These are phyloP conservation scores for Wickerhamomyces hampshirensis DNA, from an alignment of 805 yeast genomes.

Conservation along the genomic window DNA sequence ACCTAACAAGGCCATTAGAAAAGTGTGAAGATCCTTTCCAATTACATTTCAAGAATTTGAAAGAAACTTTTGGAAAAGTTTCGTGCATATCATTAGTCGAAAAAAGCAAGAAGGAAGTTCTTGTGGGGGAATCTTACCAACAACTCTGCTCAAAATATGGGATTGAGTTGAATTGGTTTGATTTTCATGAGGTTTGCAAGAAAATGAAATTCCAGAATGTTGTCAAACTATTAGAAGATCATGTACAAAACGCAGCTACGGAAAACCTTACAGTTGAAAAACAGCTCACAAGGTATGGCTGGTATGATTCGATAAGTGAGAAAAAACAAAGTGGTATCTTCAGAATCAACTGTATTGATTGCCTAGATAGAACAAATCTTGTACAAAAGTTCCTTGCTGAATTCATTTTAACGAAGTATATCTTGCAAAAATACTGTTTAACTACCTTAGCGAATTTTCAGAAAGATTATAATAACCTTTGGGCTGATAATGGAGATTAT, in stretches of 20 bases:
- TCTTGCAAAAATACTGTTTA: constrained; percentile 21
- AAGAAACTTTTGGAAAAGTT: constrained; percentile 23
- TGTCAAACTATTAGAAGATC: constrained; percentile 25
- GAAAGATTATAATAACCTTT: constrained; percentile 30
- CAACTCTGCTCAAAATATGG: constrained; percentile 30
- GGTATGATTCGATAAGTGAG: constrained; percentile 24
- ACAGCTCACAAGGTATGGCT: constrained; percentile 24
- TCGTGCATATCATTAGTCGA: constrained; percentile 36
- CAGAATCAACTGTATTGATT: constrained; percentile 58
- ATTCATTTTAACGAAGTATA: constrained; percentile 19
- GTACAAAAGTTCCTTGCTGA: constrained; percentile 39
- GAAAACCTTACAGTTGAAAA: constrained; percentile 13
- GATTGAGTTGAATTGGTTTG: constrained; percentile 51
- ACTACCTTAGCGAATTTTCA: constrained; percentile 14
- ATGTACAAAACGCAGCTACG: constrained; percentile 9
- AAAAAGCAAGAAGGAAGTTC: constrained; percentile 29
- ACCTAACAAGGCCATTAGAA: constrained; percentile 25
- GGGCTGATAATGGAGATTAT: constrained; percentile 72
- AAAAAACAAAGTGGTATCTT: constrained; percentile 48
- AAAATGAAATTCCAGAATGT: constrained; percentile 38
- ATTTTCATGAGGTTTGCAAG: constrained; percentile 51
- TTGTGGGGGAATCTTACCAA: constrained; percentile 36
- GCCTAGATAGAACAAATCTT: constrained; percentile 59
- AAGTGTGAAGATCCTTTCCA: constrained; percentile 26
- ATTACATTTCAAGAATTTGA: constrained; percentile 28